A percentile compares a stretch with the other conserved stretches of the same genome.
These are phyloP conservation scores for Sporisorium iseilematis-ciliati DNA, from an alignment of 1,284 basidiomycete genomes.

Conservation along the genomic window DNA sequence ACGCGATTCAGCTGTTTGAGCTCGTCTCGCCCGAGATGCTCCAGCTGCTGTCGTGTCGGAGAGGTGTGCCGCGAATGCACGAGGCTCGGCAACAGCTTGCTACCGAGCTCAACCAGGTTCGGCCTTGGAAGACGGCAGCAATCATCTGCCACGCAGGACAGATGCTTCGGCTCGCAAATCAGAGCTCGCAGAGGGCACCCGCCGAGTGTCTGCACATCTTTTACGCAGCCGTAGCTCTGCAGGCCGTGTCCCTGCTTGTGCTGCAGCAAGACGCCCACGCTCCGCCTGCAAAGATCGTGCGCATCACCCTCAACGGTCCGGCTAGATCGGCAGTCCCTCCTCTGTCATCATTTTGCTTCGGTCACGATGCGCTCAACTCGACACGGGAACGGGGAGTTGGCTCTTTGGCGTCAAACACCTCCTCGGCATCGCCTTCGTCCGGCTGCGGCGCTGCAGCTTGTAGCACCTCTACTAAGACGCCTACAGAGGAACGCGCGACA, in stretches of 20 bases:
- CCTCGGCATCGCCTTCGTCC: slow-evolving; percentile 18
- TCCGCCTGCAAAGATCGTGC: slow-evolving; percentile 4
- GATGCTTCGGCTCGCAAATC: slow-evolving; percentile 23
- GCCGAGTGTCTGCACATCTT: slow-evolving; percentile 30
- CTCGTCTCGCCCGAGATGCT: slow-evolving; percentile 23
- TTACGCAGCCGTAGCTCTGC: slow-evolving; percentile 21
- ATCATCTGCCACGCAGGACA: slow-evolving; percentile 22
- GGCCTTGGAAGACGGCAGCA: slow-evolving; percentile 13
- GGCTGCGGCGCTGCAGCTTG: slow-evolving; percentile 1
- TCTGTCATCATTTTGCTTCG: no score
- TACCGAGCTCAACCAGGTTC: slow-evolving; percentile 7
- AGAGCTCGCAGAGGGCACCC: slow-evolving; percentile 20
- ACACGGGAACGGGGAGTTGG: not conserved
- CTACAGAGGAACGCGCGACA: not conserved
- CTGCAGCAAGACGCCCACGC: slow-evolving; percentile 9
- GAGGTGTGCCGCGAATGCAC: slow-evolving; percentile 22
- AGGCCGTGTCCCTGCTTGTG: slow-evolving; percentile 20
- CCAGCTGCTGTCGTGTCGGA: slow-evolving; percentile 25
- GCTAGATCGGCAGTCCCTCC: slow-evolving; percentile 2
- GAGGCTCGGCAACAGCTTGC: slow-evolving; percentile 13
- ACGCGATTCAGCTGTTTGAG: slow-evolving; percentile 24
- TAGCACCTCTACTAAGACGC: slow-evolving; percentile 5
- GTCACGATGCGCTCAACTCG: no score
- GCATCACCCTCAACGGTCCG: slow-evolving; percentile 17
- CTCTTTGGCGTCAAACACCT: slow-evolving; percentile 2